Percentiles rank a stretch among this genome's conserved stretches.
These are phyloP conservation scores for Trichoderma sp. DNA, from an alignment of 2,329 filamentous ascomycete genomes.

Conservation along the genomic window DNA sequence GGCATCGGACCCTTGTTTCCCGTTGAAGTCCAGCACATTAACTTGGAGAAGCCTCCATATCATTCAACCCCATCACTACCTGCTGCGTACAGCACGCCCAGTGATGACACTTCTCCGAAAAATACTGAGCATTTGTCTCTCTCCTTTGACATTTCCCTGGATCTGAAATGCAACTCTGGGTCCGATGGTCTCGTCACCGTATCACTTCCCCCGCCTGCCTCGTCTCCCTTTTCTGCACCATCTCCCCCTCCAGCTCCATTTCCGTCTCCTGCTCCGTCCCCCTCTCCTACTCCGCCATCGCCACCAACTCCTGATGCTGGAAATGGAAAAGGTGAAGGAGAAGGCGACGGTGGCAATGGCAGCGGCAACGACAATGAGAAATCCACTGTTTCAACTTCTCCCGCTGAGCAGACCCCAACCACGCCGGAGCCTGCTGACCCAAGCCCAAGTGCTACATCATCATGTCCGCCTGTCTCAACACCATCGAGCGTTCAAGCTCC, in stretches of 20 bases:
- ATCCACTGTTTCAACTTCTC: not conserved
- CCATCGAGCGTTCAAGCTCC: not conserved
- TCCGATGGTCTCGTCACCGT: conserved; percentile 39
- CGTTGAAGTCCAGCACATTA: conserved; percentile 35
- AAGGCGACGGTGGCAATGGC: not conserved
- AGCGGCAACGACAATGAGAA: not conserved
- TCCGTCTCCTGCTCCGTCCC: not conserved
- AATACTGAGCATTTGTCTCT: conserved; percentile 22
- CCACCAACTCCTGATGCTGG: not conserved
- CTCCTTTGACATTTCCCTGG: conserved; percentile 35
- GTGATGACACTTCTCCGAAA: not conserved
- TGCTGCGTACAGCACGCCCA: conserved; percentile 13
- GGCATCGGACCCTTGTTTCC: conserved; percentile 39
- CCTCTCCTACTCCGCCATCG: not conserved
- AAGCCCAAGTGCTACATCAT: not conserved
- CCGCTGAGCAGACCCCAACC: not conserved
- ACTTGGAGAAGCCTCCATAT: conserved; percentile 27
- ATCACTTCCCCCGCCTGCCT: not conserved
- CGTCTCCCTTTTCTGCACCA: not conserved
- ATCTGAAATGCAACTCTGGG: conserved; percentile 39
- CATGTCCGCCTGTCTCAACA: not conserved
- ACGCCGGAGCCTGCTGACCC: not conserved
- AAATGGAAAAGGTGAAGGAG: not conserved
- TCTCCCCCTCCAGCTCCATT: not conserved
- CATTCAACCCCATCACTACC: conserved; percentile 14